A percentile compares a stretch with the other conserved stretches of the same genome.
Evolutionary conservation across 1,139 yeast genomes (phyloP).

Genomic region (Hanseniaspora sp.): DNA sequence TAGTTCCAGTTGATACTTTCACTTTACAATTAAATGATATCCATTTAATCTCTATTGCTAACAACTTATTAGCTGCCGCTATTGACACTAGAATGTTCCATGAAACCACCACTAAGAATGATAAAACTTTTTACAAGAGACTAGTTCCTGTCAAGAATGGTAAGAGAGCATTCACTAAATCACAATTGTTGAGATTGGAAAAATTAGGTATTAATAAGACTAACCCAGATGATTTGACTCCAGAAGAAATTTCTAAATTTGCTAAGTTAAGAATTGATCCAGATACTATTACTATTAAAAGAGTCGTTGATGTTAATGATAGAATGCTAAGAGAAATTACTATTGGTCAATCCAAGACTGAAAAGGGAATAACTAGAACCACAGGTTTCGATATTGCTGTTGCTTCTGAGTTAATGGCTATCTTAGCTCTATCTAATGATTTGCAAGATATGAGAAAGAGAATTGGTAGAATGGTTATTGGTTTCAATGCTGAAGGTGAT

Average conservation of each 20-base stretch:
- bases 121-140: slow-evolving; percentile 54
- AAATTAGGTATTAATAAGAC: slow-evolving; percentile 56
- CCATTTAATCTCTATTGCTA: slow-evolving; percentile 72
- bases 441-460: slow-evolving; percentile 57
- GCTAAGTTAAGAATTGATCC: slow-evolving; percentile 64
- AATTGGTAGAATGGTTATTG: slow-evolving; percentile 63
- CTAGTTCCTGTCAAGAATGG: slow-evolving; percentile 64
- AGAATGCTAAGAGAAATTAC: slow-evolving; percentile 66
- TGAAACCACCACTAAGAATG: slow-evolving; percentile 57
- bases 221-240: slow-evolving; percentile 56
- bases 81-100: slow-evolving; percentile 78
- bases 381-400: slow-evolving; percentile 76
- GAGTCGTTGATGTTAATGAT: slow-evolving; percentile 75
- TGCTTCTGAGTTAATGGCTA: slow-evolving; percentile 75
- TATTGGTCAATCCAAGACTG: slow-evolving; percentile 67
- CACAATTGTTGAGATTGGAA: slow-evolving; percentile 53
- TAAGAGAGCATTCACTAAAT: slow-evolving; percentile 49
- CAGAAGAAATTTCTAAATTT: slow-evolving; percentile 52
- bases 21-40: slow-evolving; percentile 77
- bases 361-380: slow-evolving; percentile 58
- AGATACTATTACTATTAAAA: slow-evolving; percentile 57
- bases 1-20: slow-evolving; percentile 80
- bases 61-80: slow-evolving; percentile 70
- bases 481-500: slow-evolving; percentile 48
- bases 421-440: slow-evolving; percentile 58